phyloP scores from a whole-genome alignment of 768 basidiomycete species.

The Pulveroboletus sp. region DNA sequence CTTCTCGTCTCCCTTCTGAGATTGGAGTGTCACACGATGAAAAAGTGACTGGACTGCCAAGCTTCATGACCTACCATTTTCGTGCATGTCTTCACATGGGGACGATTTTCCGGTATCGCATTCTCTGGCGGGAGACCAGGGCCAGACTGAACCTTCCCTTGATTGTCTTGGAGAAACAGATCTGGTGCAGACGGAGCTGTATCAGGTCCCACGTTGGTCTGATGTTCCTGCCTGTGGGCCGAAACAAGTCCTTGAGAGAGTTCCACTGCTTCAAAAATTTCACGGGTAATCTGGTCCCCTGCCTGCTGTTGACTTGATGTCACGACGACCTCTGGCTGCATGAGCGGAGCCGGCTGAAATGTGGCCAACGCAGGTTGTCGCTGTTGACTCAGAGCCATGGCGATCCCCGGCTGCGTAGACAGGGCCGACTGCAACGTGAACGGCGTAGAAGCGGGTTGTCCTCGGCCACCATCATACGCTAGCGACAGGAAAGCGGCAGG shows the following conservation, averaged over 20 bases:
- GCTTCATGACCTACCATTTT: background rate
- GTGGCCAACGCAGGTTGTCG: too few relatives aligned
- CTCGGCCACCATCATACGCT: background rate
- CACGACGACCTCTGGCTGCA: background rate
- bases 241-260: background rate
- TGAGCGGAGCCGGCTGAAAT: background rate
- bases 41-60: background rate
- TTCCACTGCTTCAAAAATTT: too few relatives aligned
- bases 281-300: background rate
- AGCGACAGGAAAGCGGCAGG: background rate
- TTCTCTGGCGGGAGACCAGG: too few relatives aligned
- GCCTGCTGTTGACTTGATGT: background rate
- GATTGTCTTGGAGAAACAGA: background rate
- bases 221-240: background rate
- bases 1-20: background rate
- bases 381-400: too few relatives aligned
- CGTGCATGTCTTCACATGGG: background rate
- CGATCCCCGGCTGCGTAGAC: background rate
- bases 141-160: background rate
- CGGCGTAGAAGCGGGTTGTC: too few relatives aligned
- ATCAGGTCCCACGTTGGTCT: too few relatives aligned
- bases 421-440: background rate
- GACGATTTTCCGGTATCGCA: too few relatives aligned
- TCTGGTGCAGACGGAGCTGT: background rate
- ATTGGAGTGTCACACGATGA: background rate